Conservation (phyloP, 2,329 filamentous ascomycete species). For the Claviceps sp. region DNA sequence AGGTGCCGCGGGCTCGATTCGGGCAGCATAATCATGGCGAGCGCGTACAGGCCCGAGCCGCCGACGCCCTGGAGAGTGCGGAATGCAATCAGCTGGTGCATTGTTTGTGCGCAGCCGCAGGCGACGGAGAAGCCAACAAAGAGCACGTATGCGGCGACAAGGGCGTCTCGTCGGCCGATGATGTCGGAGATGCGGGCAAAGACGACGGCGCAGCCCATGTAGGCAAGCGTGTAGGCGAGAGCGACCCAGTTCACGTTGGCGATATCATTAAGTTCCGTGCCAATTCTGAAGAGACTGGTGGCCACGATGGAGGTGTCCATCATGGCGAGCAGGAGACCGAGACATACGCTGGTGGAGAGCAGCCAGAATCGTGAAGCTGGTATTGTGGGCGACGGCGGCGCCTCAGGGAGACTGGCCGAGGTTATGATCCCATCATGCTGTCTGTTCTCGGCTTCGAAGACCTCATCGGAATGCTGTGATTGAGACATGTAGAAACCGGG, state of each 20-base stretch:
- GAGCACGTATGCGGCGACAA: slow-evolving; percentile 34
- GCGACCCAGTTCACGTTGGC: slow-evolving; percentile 39
- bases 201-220: slow-evolving; percentile 42
- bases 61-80: slow-evolving; percentile 38
- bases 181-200: slow-evolving; percentile 42
- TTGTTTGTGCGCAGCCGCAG: slow-evolving; percentile 26
- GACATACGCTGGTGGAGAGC: slow-evolving; percentile 21
- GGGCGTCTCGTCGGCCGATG: slow-evolving; percentile 38
- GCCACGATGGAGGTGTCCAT: slow-evolving; percentile 48
- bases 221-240: slow-evolving; percentile 41
- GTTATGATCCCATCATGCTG: too few species aligned
- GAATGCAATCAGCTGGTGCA: slow-evolving; percentile 33
- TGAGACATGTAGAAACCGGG: neutral
- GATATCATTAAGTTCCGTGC: slow-evolving; percentile 33
- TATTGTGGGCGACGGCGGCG: neutral
- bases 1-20: slow-evolving; percentile 32
- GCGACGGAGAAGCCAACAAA: slow-evolving; percentile 44
- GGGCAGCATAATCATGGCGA: slow-evolving; percentile 41
- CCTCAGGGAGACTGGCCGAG: neutral
- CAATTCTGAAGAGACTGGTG: slow-evolving; percentile 43
- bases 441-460: too few species aligned
- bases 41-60: slow-evolving; percentile 37
- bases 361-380: neutral
- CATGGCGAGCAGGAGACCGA: slow-evolving; percentile 43
- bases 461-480: neutral